Base-by-base conservation (phyloP, 306 rosid genomes). In the Cyamopsis tetragonoloba region DNA sequence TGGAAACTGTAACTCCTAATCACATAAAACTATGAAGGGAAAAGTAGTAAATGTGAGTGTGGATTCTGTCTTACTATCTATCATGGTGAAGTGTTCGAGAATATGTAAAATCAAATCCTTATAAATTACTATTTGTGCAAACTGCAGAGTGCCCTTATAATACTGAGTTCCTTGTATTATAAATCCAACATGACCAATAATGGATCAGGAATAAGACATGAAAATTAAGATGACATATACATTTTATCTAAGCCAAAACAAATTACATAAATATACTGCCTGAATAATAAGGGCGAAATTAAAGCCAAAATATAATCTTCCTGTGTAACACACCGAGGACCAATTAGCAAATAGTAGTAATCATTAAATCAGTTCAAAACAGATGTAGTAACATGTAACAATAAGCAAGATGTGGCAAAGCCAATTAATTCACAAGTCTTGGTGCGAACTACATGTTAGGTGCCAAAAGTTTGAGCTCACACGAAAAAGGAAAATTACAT, bases 351-450 rank as follows among this genome's bases (percentile, higher is more conserved):
- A 44, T n/a, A n/a, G n/a, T n/a, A n/a, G n/a, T n/a, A n/a, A n/a
- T n/a, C n/a, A n/a, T n/a, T n/a, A n/a, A n/a, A n/a, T n/a, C n/a
- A n/a, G n/a, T n/a, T n/a, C n/a, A n/a, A 14, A 35, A 59, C 23
- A 58, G 12, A 24, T 13, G 42, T 44, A 26, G 28, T 24, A 23
- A 53, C 17, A 64, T 57, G n/a, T n/a, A n/a, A n/a, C n/a, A n/a
- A n/a, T n/a, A n/a, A n/a, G 84, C 73, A 39, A 56, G 68, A 84
- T 79, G 83, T 44, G 9, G 39, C 20, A 72, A 71, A 56, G 57
- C 72, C 72, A 63, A 62, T 63, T 62, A 63, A 62, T 63, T 62
- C 79, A 69, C 68, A 71, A 66, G 50, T 59, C 66, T 71, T 68
- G 59, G 59, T 12, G 76, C 61, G 56, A 73, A 50, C 68, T 9